A percentile compares a stretch with the other conserved stretches of the same genome.
Conservation (phyloP, 1,284 basidiomycete genomes). For the Ceratobasidium sp. region DNA sequence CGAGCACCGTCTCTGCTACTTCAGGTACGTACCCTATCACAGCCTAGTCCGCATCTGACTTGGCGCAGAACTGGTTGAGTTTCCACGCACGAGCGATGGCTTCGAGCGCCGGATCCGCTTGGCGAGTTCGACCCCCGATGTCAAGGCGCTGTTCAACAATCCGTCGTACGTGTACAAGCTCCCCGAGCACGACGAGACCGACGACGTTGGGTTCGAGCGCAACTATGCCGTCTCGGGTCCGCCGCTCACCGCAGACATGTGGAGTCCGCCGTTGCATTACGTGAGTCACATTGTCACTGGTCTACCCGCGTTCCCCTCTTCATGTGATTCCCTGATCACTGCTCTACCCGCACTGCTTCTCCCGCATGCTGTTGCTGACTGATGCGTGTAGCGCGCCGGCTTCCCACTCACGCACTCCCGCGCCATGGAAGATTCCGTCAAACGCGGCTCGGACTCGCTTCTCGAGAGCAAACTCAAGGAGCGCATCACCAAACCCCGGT, state of each 20-base stretch:
- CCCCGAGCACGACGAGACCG: slow-evolving; percentile 65
- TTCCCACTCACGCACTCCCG: slow-evolving; percentile 64
- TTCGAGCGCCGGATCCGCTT: slow-evolving; percentile 79
- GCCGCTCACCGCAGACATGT: slow-evolving; percentile 28
- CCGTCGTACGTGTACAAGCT: slow-evolving; percentile 77
- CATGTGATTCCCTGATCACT: slow-evolving; percentile 39
- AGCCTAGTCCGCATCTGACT: background rate
- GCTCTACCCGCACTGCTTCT: no score
- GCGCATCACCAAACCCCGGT: slow-evolving; percentile 73
- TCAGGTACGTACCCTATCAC: slow-evolving; percentile 19
- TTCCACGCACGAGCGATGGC: slow-evolving; percentile 63
- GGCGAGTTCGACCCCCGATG: slow-evolving; percentile 89
- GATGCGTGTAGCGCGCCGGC: slow-evolving; percentile 61
- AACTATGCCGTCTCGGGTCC: slow-evolving; percentile 26
- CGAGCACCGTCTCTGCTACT: slow-evolving; percentile 13
- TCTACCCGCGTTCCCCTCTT: no score
- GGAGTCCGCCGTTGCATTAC: slow-evolving; percentile 30
- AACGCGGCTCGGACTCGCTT: slow-evolving; percentile 85
- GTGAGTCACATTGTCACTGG: slow-evolving; percentile 23
- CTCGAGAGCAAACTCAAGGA: slow-evolving; percentile 87
- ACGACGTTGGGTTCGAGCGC: slow-evolving; percentile 53
- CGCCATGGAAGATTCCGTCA: slow-evolving; percentile 73
- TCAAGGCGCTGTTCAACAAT: slow-evolving; percentile 90
- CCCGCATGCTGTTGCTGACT: background rate
- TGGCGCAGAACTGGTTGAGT: slow-evolving; percentile 40